Percentiles rank a stretch among this genome's conserved stretches.
These are phyloP conservation scores for Suillus brevipes DNA, from an alignment of 768 basidiomycete species.

Conservation along the genomic window DNA sequence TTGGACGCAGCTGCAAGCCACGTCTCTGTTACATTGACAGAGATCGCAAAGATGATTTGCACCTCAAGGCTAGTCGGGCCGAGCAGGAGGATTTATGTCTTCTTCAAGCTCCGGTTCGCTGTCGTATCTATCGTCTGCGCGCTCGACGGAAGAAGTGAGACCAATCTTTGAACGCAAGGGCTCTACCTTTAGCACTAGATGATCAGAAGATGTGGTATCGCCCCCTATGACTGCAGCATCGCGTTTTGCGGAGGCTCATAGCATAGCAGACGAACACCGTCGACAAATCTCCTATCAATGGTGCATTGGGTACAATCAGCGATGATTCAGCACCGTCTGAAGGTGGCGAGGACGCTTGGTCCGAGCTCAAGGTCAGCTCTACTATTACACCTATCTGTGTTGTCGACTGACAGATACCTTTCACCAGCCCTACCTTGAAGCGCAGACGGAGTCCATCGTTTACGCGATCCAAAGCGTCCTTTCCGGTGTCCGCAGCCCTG, in stretches of 20 bases:
- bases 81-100: slow-evolving; percentile 69
- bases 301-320: slow-evolving; percentile 50
- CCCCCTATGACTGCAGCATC: slow-evolving; percentile 7
- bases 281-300: slow-evolving; percentile 51
- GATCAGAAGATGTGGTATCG: slow-evolving; percentile 30
- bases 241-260: slow-evolving; percentile 26
- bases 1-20: slow-evolving; percentile 97
- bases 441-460: slow-evolving; percentile 93
- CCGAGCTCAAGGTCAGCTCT: slow-evolving; percentile 68
- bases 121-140: slow-evolving; percentile 46
- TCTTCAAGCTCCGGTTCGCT: slow-evolving; percentile 33
- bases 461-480: slow-evolving; percentile 95
- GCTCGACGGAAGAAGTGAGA: slow-evolving; percentile 58
- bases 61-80: slow-evolving; percentile 68
- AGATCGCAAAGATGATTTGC: slow-evolving; percentile 77
- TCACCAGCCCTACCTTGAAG: slow-evolving; percentile 87
- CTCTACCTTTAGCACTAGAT: slow-evolving; percentile 33
- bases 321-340: slow-evolving; percentile 70
- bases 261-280: slow-evolving; percentile 53
- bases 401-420: background rate
- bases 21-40: slow-evolving; percentile 83
- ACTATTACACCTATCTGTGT: background rate
- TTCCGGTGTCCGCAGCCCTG: slow-evolving; percentile 89
- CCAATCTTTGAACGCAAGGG: slow-evolving; percentile 47
- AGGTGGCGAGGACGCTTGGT: slow-evolving; percentile 77